Evolutionary conservation across 2,329 filamentous ascomycete genomes (phyloP).

Genomic region (Paraphoma sp.): DNA sequence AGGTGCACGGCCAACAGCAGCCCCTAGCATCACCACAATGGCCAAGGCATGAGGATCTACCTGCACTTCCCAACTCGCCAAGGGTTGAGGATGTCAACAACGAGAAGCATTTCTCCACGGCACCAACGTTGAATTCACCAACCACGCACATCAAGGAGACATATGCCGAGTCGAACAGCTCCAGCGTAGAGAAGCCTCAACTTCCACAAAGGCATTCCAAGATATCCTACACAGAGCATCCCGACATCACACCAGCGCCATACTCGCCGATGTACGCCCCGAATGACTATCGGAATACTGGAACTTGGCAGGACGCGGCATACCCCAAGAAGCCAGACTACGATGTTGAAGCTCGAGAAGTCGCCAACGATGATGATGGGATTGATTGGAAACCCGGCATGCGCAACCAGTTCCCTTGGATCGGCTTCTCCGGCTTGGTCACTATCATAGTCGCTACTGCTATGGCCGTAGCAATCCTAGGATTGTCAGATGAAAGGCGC

Average conservation of each 20-base stretch:
- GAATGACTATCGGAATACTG: constrained; percentile 4
- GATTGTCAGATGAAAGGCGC: constrained; percentile 17
- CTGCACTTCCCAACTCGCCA: not conserved
- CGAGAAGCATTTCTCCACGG: constrained; percentile 7
- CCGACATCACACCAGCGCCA: not conserved
- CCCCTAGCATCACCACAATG: not conserved
- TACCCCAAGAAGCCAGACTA: constrained; percentile 2
- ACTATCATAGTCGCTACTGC: constrained; percentile 26
- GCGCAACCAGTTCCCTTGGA: constrained; percentile 30
- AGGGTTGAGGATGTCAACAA: not conserved
- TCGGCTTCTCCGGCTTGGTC: constrained; percentile 24
- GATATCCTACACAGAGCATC: not conserved
- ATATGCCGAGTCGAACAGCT: not conserved
- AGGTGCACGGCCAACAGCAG: not conserved
- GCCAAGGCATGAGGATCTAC: not conserved
- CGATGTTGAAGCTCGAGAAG: constrained; percentile 8
- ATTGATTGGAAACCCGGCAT: constrained; percentile 34
- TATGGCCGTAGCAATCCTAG: constrained; percentile 22
- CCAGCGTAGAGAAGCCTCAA: not conserved
- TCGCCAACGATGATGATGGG: constrained; percentile 18
- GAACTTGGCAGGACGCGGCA: constrained; percentile 2
- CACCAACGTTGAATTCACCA: constrained; percentile 1
- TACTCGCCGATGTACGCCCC: constrained; percentile 1
- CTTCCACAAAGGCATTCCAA: not conserved
- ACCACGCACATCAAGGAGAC: not conserved